Conservation (phyloP, 345 rosid genomes). For the Anastatica hierochuntica region DNA sequence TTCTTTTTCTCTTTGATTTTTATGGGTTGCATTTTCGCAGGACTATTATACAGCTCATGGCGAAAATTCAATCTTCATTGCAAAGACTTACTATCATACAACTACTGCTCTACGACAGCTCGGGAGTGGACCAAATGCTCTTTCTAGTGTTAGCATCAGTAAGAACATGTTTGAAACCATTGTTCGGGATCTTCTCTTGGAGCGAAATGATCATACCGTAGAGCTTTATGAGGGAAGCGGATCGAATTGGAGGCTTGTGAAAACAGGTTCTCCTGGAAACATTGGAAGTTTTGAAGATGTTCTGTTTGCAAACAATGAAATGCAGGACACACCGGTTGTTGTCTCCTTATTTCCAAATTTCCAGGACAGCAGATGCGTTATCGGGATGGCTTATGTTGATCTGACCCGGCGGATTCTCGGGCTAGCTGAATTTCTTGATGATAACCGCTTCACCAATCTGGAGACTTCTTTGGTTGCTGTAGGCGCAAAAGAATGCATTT, state of each 20-base stretch:
- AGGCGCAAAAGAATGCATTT: constrained; percentile 92
- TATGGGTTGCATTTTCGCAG: constrained; percentile 30
- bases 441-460: constrained; percentile 80
- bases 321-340: constrained; percentile 85
- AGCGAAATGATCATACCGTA: constrained; percentile 78
- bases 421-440: constrained; percentile 89
- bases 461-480: constrained; percentile 90
- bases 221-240: constrained; percentile 90
- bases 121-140: constrained; percentile 59
- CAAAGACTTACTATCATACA: constrained; percentile 83
- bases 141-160: constrained; percentile 75
- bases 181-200: constrained; percentile 78
- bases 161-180: constrained; percentile 87
- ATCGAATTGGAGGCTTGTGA: constrained; percentile 80
- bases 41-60: constrained; percentile 94
- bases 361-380: constrained; percentile 52
- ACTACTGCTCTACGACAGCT: constrained; percentile 77
- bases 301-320: constrained; percentile 85
- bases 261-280: constrained; percentile 87
- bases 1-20: background rate
- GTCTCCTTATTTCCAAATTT: constrained; percentile 59
- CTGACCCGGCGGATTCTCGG: constrained; percentile 67
- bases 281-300: constrained; percentile 93
- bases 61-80: constrained; percentile 77
- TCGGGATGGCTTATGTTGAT: constrained; percentile 86